These are phyloP conservation scores for Metrosideros polymorpha DNA, from an alignment of 441 rosid genomes.

Conservation along the genomic window DNA sequence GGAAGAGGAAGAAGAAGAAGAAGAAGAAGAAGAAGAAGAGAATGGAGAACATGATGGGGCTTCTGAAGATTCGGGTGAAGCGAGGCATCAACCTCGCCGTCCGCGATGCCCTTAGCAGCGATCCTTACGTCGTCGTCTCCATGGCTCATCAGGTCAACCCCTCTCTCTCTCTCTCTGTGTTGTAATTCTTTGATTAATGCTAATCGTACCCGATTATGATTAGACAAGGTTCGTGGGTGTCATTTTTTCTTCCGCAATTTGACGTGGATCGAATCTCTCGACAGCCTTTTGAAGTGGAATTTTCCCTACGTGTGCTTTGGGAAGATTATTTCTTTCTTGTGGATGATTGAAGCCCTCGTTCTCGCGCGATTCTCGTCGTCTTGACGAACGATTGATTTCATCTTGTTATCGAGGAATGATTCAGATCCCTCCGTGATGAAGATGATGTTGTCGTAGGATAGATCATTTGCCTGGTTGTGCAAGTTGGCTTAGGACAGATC, in stretches of 20 bases:
- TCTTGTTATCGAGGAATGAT: not conserved
- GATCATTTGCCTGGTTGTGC: not conserved
- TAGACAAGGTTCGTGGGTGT: not conserved
- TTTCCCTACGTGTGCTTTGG: not conserved
- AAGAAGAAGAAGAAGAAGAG: not conserved
- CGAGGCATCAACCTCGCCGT: slow-evolving; percentile 1
- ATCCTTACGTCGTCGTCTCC: slow-evolving; percentile 4
- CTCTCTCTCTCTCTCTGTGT: not conserved
- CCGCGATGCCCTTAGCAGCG: slow-evolving; percentile 3
- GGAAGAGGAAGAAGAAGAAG: not conserved
- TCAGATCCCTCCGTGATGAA: not conserved
- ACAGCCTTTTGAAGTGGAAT: not conserved
- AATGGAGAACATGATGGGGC: not conserved
- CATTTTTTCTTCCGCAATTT: too few relatives aligned
- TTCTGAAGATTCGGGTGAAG: not conserved
- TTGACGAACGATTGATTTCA: not conserved
- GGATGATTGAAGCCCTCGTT: not conserved
- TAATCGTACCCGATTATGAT: not conserved
- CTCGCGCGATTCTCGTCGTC: not conserved
- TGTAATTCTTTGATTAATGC: not conserved
- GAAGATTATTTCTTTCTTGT: not conserved
- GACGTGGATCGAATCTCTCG: not conserved
- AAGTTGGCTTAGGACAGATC: not conserved
- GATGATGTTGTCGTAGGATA: not conserved
- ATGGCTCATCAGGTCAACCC: not conserved